Evolutionary conservation across 306 rosid species (phyloP), one percentile per base, ranked within the genome.

Genomic region (Erythrophleum fordii): DNA sequence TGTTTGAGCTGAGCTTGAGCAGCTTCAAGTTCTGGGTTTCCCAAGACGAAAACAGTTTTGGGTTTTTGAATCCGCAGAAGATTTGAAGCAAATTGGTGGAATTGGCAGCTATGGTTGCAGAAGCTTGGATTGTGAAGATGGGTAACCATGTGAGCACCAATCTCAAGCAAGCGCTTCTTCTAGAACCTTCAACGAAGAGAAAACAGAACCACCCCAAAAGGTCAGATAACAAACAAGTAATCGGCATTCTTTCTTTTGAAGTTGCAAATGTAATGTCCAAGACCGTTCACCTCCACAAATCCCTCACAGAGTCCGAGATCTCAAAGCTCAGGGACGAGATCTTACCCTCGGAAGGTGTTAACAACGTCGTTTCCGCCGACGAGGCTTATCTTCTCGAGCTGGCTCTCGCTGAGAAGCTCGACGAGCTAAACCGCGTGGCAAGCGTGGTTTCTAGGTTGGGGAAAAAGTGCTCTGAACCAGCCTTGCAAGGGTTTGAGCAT

Each of bases 401-500:
- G 51, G 98, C 90, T 75, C 72, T 88, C 18, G 91, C 88, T 0
- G 99, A 95, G 94, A 93, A 90, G 91, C 93, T 95, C 0, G 97
- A 91, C 69, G 99, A 95, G 78, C 79, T 95, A 69, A 93, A 90
- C 86, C 86, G 94, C 37, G 91, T 93, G 58, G 96, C 99, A 1
- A 73, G 80, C 7, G 98, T 93, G 77, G 97, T 95, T 75, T 86
- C 96, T 13, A 84, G 99, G 87, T 87, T 95, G 28, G 99, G 99
- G 31, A 95, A 92, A 87, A 89, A 88, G 76, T 95, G 99, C 23
- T 83, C 91, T 53, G 89, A 90, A 75, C 94, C 96, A 60, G 93
- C 98, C 4, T 68, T 95, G 80, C 99, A 87, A 74, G 99, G 99
- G n/a, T 95, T 95, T 78, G 94, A 93, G 85, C 99, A 95, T 82